A percentile compares a stretch with the other conserved stretches of the same genome.
These are phyloP conservation scores for Erodium moschatum DNA, from an alignment of 441 rosid species.

Conservation along the genomic window DNA sequence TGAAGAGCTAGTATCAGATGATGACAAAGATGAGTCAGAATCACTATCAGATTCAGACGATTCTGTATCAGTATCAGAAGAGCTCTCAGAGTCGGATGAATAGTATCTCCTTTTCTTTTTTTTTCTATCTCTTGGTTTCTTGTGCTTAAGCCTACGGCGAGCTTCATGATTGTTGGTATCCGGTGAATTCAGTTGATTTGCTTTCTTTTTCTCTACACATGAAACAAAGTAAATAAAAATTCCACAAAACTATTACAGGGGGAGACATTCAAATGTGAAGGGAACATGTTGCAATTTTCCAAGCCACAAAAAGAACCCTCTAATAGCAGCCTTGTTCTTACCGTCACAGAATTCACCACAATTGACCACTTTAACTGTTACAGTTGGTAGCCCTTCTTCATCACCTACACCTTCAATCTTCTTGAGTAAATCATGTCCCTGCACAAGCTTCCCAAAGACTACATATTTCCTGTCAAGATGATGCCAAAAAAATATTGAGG, in stretches of 20 bases:
- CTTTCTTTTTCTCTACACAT: conserved; percentile 46
- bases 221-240: conserved; percentile 5
- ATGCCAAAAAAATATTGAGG: conserved; percentile 12
- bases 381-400: conserved; percentile 68
- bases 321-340: conserved; percentile 17
- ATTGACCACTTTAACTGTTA: conserved; percentile 71
- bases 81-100: conserved; percentile 65
- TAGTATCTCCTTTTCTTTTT: conserved; percentile 64
- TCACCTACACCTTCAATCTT: conserved; percentile 73
- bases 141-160: conserved; percentile 47
- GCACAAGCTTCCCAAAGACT: conserved; percentile 84
- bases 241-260: background rate
- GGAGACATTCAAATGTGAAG: background rate
- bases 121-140: conserved; percentile 61
- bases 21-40: conserved; percentile 47
- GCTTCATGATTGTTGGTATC: conserved; percentile 35
- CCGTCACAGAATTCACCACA: conserved; percentile 79
- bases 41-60: conserved; percentile 45
- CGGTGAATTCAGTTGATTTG: conserved; percentile 33
- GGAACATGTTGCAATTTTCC: background rate
- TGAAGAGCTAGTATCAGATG: conserved; percentile 74
- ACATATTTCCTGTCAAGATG: conserved; percentile 56
- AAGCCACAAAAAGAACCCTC: background rate
- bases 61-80: conserved; percentile 50
- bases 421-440: conserved; percentile 65